Conservation (phyloP, 2,329 filamentous ascomycete species). For the Fusarium guadeloupense region DNA sequence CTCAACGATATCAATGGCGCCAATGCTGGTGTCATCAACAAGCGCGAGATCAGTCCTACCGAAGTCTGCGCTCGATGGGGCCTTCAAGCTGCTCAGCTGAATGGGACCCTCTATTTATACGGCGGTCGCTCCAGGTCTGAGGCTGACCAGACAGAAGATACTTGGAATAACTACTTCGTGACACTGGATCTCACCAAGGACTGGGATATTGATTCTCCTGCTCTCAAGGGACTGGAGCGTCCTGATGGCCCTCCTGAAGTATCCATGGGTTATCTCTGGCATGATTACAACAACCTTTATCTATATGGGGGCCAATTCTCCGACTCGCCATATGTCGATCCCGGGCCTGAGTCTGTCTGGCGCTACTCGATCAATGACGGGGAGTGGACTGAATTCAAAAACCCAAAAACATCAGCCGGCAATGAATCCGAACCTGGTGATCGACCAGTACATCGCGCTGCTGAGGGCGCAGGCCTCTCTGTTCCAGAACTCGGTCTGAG, state of each 20-base stretch:
- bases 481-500: constrained; percentile 75
- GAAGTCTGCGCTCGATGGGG: constrained; percentile 72
- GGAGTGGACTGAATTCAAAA: constrained; percentile 69
- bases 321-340: constrained; percentile 66
- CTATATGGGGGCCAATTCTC: constrained; percentile 81
- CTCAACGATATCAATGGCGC: constrained; percentile 55
- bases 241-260: constrained; percentile 76
- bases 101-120: constrained; percentile 80
- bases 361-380: constrained; percentile 69
- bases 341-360: constrained; percentile 72
- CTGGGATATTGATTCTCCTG: constrained; percentile 74
- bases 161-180: constrained; percentile 81
- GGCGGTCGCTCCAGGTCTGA: constrained; percentile 72
- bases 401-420: constrained; percentile 70
- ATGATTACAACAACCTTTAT: constrained; percentile 73
- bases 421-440: constrained; percentile 67
- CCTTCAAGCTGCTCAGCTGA: constrained; percentile 74
- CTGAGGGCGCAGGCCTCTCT: constrained; percentile 77
- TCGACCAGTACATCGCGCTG: constrained; percentile 70
- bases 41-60: constrained; percentile 41
- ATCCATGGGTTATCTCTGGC: constrained; percentile 79
- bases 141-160: constrained; percentile 66
- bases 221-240: constrained; percentile 68
- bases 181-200: constrained; percentile 75
- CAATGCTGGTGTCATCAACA: constrained; percentile 57